Evolutionary conservation across 306 rosid species (phyloP), one percentile per base, ranked within the genome.

Genomic region (Rosa persica): DNA sequence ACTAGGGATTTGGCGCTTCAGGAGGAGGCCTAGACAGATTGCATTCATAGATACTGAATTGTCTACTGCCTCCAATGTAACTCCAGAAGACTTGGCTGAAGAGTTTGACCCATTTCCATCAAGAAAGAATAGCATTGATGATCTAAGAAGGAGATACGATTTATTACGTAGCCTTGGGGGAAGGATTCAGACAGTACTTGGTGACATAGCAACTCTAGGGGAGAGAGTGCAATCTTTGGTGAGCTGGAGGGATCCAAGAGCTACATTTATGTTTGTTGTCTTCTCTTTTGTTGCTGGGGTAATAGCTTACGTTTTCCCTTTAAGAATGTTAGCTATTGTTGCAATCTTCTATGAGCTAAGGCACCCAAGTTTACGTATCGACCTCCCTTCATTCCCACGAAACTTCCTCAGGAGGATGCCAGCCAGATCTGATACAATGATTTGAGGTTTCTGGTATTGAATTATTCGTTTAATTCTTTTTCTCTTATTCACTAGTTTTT

Each of bases 81-180:
- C 74, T 64, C 1, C 44, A 19, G 86, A 82, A 15, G 91, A 88
- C 76, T 5, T 88, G 74, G 86, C 86, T 55, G 89, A 88, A 74
- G 91, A 88, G 83, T 85, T 88, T 66, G 91, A 88, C 81, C 75
- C 86, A 47, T 42, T 85, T 39, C 89, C 91, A 9, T 78, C 91
- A 6, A 76, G 2, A 49, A 79, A 73, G 3, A 73, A 3, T 65
- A 34, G n/a, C 9, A 83, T 75, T 47, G 39, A 12, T 19, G 54
- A 70, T n/a, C 22, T 84, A 66, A 86, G 75, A 25, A 23, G 20
- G 22, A 81, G 88, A 25, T 85, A 85, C 1, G 86, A 88, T 72
- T 20, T 70, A 11, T 74, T 88, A 12, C 80, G 91, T 62, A 38
- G 61, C 22, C 20, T 46, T 55, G 80, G 70, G 0, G 86, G 83